These are phyloP conservation scores for Penicillium samsonianum DNA, from an alignment of 495 filamentous ascomycete genomes.

Conservation along the genomic window DNA sequence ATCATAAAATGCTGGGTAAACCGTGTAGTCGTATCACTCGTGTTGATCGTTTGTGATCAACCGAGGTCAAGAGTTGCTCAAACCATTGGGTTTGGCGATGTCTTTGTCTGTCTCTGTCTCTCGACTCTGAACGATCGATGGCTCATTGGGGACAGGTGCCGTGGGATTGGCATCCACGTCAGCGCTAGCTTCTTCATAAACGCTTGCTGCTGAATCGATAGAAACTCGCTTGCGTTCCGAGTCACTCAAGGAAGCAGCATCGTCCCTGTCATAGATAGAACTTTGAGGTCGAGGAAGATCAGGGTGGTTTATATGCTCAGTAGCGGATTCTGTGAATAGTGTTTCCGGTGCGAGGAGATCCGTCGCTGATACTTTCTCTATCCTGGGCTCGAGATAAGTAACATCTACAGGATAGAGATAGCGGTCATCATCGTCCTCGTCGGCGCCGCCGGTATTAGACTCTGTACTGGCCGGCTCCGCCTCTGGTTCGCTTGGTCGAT, in stretches of 20 bases:
- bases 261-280: slow-evolving; percentile 10
- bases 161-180: slow-evolving; percentile 1
- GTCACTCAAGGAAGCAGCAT: slow-evolving; percentile 13
- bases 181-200: slow-evolving; percentile 31
- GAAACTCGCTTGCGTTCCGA: slow-evolving; percentile 18
- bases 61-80: slow-evolving; percentile 9
- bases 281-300: slow-evolving; percentile 12
- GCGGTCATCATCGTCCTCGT: slow-evolving; percentile 3
- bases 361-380: slow-evolving; percentile 5
- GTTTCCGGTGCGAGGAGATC: slow-evolving; percentile 2
- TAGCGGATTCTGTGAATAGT: no score
- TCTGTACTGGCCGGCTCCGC: slow-evolving; percentile 4
- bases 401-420: slow-evolving; percentile 16
- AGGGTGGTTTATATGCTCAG: neutral
- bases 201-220: slow-evolving; percentile 25
- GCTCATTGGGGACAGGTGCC: slow-evolving; percentile 1
- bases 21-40: slow-evolving; percentile 20
- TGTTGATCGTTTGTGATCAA: slow-evolving; percentile 5
- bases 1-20: slow-evolving; percentile 20
- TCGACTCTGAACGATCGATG: slow-evolving; percentile 2
- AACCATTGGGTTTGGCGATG: neutral
- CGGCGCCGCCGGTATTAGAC: neutral
- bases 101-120: slow-evolving; percentile 4
- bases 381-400: slow-evolving; percentile 5
- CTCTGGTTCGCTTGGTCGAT: slow-evolving; percentile 17